phyloP scores from a whole-genome alignment of 2,329 filamentous ascomycete genomes.

The Pestalotiopsis sp. region DNA sequence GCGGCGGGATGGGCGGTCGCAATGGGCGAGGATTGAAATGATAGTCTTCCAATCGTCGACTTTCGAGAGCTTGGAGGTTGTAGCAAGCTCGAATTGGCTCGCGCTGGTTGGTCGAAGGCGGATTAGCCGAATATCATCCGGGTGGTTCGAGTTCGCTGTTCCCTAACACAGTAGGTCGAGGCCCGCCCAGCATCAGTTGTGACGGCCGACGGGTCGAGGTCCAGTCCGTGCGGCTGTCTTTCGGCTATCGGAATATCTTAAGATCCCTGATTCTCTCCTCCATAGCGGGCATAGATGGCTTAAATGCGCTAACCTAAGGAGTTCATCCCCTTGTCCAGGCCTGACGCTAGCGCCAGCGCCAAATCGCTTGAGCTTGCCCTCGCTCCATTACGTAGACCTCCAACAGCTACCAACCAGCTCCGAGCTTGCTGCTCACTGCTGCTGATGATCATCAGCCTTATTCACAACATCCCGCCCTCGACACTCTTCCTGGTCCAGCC shows the following conservation, averaged over 20 bases:
- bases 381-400: slow-evolving; percentile 1
- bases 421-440: background rate
- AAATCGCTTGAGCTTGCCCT: background rate
- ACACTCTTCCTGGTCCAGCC: background rate
- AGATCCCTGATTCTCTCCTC: background rate
- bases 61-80: slow-evolving; percentile 2
- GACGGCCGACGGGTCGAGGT: background rate
- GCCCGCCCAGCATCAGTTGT: background rate
- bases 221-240: background rate
- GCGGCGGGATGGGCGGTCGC: slow-evolving; percentile 19
- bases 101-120: slow-evolving; percentile 5
- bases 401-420: background rate
- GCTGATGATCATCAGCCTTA: slow-evolving; percentile 4
- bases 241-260: slow-evolving; percentile 1
- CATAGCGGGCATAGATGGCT: background rate
- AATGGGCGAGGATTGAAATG: slow-evolving; percentile 12
- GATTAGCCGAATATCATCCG: background rate
- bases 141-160: background rate
- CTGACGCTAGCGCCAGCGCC: too few species aligned
- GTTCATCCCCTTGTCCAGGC: background rate
- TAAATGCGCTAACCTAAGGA: background rate
- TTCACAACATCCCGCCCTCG: background rate
- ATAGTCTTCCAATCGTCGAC: background rate
- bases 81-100: slow-evolving; percentile 11
- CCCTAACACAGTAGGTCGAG: too few species aligned